phyloP scores from a whole-genome alignment of 441 rosid genomes.

The Erodium texanum region DNA sequence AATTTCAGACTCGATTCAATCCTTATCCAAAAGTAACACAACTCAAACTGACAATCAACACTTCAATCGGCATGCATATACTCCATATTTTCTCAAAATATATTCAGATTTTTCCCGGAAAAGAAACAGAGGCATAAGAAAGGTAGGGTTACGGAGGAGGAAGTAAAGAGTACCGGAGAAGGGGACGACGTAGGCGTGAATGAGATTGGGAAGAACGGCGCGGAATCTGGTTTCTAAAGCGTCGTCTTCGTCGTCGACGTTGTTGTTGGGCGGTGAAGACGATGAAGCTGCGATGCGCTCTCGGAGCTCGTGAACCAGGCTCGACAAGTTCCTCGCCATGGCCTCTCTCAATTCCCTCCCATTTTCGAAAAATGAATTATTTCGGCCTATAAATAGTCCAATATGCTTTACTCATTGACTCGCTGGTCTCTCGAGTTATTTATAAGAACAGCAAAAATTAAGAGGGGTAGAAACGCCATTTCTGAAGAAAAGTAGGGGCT shows the following conservation, averaged over 20 bases:
- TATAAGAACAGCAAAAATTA: too few species aligned
- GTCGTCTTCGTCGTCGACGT: slow-evolving; percentile 35
- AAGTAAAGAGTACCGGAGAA: slow-evolving; percentile 35
- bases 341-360: slow-evolving; percentile 25
- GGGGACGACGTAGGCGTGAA: slow-evolving; percentile 66
- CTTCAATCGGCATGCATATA: not conserved
- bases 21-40: not conserved
- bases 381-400: not conserved
- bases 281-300: slow-evolving; percentile 77
- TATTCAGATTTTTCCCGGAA: not conserved
- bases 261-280: slow-evolving; percentile 37
- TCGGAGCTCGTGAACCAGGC: slow-evolving; percentile 84
- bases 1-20: not conserved
- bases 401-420: not conserved
- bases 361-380: slow-evolving; percentile 16
- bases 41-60: not conserved
- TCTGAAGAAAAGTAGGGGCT: too few species aligned
- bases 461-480: too few species aligned
- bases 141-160: slow-evolving; percentile 6
- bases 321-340: slow-evolving; percentile 51
- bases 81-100: not conserved
- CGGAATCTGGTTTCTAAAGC: slow-evolving; percentile 64
- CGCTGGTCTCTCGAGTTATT: too few species aligned
- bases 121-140: not conserved
- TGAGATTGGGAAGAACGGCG: slow-evolving; percentile 70